A percentile compares a stretch with the other conserved stretches of the same genome.
phyloP scores from a whole-genome alignment of 2,329 filamentous ascomycete species.

The Epichloe sibirici region DNA sequence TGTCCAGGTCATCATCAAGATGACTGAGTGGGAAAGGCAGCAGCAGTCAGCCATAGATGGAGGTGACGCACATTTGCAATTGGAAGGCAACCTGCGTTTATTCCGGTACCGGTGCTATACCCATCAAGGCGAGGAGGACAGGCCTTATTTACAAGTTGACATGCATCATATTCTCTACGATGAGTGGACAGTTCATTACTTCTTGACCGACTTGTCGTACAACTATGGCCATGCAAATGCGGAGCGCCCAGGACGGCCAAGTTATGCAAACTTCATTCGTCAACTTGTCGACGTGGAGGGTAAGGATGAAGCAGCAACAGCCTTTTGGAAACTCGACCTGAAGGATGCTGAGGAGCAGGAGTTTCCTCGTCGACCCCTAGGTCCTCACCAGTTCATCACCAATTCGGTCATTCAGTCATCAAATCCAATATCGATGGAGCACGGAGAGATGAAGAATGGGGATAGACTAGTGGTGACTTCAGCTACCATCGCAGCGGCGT shows the following conservation, averaged over 20 bases:
- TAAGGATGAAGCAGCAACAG: not conserved
- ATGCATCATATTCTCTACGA: not conserved
- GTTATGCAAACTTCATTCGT: not conserved
- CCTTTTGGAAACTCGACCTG: not conserved
- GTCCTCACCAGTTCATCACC: not conserved
- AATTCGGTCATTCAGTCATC: not conserved
- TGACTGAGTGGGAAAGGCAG: not conserved
- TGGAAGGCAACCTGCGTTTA: not conserved
- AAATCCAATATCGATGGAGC: not conserved
- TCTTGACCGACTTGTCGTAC: not conserved
- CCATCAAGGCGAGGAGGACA: not conserved
- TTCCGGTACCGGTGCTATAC: not conserved
- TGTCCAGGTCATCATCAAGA: not conserved
- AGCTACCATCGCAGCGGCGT: not conserved
- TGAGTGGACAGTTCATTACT: not conserved
- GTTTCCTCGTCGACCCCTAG: not conserved
- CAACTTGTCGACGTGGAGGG: not conserved
- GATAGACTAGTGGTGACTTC: not conserved
- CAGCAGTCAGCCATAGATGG: not conserved
- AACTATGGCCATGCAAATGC: not conserved
- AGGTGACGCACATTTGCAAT: not conserved
- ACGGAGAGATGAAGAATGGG: not conserved
- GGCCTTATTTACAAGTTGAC: not conserved
- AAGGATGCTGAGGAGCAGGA: not conserved
- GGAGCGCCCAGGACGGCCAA: not conserved